These are phyloP conservation scores for Fomitopsis palustris DNA, from an alignment of 1,284 basidiomycete species.

Conservation along the genomic window DNA sequence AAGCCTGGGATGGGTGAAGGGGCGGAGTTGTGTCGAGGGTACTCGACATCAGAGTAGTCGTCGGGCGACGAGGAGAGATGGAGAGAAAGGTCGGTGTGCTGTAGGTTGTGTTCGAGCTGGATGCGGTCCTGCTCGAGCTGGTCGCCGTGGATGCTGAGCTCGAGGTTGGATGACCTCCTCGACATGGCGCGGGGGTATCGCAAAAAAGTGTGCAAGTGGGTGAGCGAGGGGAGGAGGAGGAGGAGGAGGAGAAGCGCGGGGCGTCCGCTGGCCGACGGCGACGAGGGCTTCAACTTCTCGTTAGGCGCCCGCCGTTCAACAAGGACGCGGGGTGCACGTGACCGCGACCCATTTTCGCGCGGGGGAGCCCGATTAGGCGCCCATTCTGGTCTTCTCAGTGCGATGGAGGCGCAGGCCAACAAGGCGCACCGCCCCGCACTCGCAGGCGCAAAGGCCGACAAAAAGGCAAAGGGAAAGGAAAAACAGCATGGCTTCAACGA, in stretches of 20 bases:
- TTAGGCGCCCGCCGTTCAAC: conserved; percentile 1
- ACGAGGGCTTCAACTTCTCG: no score
- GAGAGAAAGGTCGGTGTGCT: conserved; percentile 65
- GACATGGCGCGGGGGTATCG: conserved; percentile 21
- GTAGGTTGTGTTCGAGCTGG: conserved; percentile 70
- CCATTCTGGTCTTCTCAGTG: neutral
- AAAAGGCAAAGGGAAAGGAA: conserved; percentile 62
- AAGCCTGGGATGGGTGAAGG: conserved; percentile 52
- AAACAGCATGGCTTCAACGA: conserved; percentile 82
- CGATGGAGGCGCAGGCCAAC: conserved; percentile 69
- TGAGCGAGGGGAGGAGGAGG: conserved; percentile 5
- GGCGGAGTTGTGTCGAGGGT: conserved; percentile 59
- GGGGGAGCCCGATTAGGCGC: conserved; percentile 7
- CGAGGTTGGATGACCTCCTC: conserved; percentile 23
- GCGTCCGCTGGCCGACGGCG: conserved; percentile 3
- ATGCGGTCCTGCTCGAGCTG: conserved; percentile 69
- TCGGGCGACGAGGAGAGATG: conserved; percentile 50
- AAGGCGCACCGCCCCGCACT: conserved; percentile 76
- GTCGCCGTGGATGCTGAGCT: conserved; percentile 57
- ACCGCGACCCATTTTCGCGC: conserved; percentile 4
- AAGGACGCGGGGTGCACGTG: conserved; percentile 1
- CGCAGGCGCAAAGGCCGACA: conserved; percentile 72
- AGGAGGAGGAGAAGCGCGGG: conserved; percentile 6
- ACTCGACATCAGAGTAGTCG: conserved; percentile 53
- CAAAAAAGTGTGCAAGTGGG: conserved; percentile 8